Base-by-base conservation (phyloP, 805 yeast species). In the Sungouiozyma intestinalis region DNA sequence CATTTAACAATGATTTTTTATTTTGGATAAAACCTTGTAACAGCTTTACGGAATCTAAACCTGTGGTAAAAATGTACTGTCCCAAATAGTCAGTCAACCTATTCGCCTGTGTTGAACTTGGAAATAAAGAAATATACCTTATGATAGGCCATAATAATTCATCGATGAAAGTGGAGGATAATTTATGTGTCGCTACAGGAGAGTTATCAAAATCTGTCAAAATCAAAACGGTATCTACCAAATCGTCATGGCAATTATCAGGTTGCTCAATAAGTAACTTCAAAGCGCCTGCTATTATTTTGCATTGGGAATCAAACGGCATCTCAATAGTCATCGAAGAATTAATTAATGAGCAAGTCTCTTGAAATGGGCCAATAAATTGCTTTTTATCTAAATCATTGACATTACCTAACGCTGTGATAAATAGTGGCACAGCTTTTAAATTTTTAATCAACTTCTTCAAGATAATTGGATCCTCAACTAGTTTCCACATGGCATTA, bases 401-500 rank as follows among this genome's bases (percentile, higher is more conserved):
- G 5, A 33, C 11, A 11, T 24, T 24, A 24, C 9, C 29, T 11
- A 24, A 11, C 11, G 29, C 11, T 7, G 29, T 24, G 29, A 11
- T 24, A 33, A 60, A 33, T 16, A 51, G 49, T 15, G 53, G 51
- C n/a, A 67, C 63, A 40, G 68, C 57, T 44, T 65, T 71, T 32
- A 72, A 53, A 35, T 63, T 66, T 40, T 69, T 68, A 44, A 75
- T 64, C 1, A 62, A 65, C 39, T 66, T 64, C 47, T 77, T 71
- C 36, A 60, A 33, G 41, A 38, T 54, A 47, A 14, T 39, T 8
- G 53, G 49, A n/a, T 62, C 59, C 2, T 48, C 41, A 18, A 68
- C 48, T 0, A 42, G 24, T 0, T 33, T 19, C 76, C 77, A 75
- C 41, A 65, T 56, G 15, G 52, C 52, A 40, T 56, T 53, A 49